phyloP scores from a whole-genome alignment of 345 rosid species.

The Raphanus sativus region DNA sequence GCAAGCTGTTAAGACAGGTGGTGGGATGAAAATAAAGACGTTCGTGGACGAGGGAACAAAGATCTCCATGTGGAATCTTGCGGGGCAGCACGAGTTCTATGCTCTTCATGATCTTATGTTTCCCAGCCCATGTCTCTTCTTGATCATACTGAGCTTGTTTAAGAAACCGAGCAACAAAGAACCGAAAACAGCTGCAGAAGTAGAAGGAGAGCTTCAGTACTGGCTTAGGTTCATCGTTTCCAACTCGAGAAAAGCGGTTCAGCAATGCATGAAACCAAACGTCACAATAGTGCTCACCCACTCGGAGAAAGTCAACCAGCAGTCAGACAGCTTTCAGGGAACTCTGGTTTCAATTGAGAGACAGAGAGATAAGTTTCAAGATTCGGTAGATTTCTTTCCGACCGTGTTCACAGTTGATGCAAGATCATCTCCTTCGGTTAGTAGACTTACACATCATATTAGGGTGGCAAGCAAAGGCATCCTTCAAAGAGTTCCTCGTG shows the following conservation, averaged over 20 bases:
- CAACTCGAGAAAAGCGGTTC: constrained; percentile 70
- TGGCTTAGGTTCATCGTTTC: constrained; percentile 92
- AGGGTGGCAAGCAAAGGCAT: constrained; percentile 68
- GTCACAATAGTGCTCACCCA: constrained; percentile 83
- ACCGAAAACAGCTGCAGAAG: constrained; percentile 67
- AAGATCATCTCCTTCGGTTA: constrained; percentile 79
- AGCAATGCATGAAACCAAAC: constrained; percentile 80
- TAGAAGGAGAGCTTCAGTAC: constrained; percentile 84
- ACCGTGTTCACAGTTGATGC: constrained; percentile 91
- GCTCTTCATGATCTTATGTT: constrained; percentile 96
- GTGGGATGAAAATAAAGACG: constrained; percentile 82
- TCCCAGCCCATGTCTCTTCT: constrained; percentile 79
- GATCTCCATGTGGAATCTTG: constrained; percentile 88
- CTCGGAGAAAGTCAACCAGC: constrained; percentile 59
- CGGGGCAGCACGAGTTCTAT: constrained; percentile 82
- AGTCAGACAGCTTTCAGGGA: constrained; percentile 60
- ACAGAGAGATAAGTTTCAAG: constrained; percentile 70
- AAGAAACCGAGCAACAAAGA: constrained; percentile 79
- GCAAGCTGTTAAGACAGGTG: constrained; percentile 69
- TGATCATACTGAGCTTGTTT: constrained; percentile 78
- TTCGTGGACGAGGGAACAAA: constrained; percentile 80
- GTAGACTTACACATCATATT: constrained; percentile 71
- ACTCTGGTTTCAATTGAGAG: constrained; percentile 59
- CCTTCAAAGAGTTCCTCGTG: constrained; percentile 80
- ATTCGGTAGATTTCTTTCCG: constrained; percentile 75